Conservation (phyloP, 139 green algal species). For the Spirogloea muscicola region DNA sequence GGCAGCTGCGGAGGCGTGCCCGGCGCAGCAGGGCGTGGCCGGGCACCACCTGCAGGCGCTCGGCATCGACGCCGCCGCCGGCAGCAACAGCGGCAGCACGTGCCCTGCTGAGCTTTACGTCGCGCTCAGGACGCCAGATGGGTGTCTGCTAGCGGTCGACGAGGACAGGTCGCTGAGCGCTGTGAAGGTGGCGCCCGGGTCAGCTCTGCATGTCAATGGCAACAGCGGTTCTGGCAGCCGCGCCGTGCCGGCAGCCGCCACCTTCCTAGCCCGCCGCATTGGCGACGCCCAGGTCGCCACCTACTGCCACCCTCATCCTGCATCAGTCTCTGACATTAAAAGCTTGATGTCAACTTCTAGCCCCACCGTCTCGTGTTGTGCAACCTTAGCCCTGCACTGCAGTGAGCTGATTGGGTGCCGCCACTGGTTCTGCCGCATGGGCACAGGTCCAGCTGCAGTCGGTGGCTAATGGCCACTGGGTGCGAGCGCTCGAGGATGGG, state of each 20-base stretch:
- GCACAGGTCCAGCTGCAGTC: background rate
- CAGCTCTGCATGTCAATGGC: background rate
- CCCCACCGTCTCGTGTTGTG: background rate
- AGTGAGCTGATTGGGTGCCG: too few species aligned
- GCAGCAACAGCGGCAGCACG: too few species aligned
- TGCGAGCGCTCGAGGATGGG: slow-evolving; percentile 9
- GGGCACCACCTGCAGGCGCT: too few species aligned
- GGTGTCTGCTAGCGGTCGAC: background rate
- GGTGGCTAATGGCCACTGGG: slow-evolving; percentile 12
- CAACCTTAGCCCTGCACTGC: background rate
- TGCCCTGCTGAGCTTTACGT: background rate
- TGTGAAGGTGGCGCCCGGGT: background rate
- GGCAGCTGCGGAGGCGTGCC: too few species aligned
- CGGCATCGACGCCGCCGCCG: too few species aligned
- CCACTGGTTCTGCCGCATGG: background rate
- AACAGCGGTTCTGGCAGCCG: background rate
- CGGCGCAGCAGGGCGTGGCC: too few species aligned
- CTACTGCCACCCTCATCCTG: background rate
- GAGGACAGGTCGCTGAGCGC: too few species aligned
- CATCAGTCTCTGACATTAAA: background rate
- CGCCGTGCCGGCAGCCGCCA: too few species aligned
- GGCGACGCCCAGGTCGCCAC: background rate
- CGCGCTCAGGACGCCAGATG: background rate
- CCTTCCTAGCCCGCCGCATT: background rate
- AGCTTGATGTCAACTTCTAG: background rate